Percentiles rank a stretch among this genome's conserved stretches.
These are phyloP conservation scores for Coniella vitis DNA, from an alignment of 2,329 filamentous ascomycete species.

Conservation along the genomic window DNA sequence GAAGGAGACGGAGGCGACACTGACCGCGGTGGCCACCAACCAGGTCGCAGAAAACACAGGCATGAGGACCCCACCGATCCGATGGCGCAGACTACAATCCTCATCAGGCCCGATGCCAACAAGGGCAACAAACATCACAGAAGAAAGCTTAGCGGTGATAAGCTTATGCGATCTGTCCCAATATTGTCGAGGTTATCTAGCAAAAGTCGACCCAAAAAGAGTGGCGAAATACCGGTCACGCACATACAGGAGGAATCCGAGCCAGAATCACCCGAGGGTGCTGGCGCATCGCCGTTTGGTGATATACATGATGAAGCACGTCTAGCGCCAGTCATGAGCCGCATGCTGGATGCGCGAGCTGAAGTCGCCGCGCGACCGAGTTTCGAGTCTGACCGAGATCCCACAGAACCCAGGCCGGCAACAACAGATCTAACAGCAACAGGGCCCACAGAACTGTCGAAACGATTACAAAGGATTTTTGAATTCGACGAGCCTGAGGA, in stretches of 20 bases:
- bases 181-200: slow-evolving; percentile 43
- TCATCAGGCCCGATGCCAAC: slow-evolving; percentile 23
- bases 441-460: slow-evolving; percentile 55
- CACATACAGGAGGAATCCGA: slow-evolving; percentile 29
- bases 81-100: slow-evolving; percentile 36
- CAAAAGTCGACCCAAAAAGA: slow-evolving; percentile 34
- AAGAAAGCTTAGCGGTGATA: slow-evolving; percentile 57
- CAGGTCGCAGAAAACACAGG: slow-evolving; percentile 1
- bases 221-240: slow-evolving; percentile 33
- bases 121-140: slow-evolving; percentile 38
- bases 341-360: slow-evolving; percentile 67
- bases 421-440: slow-evolving; percentile 27
- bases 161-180: slow-evolving; percentile 58
- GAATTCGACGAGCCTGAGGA: slow-evolving; percentile 75
- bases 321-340: slow-evolving; percentile 66
- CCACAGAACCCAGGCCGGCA: slow-evolving; percentile 30
- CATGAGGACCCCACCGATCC: slow-evolving; percentile 13
- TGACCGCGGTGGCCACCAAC: slow-evolving; percentile 24
- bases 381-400: slow-evolving; percentile 46
- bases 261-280: slow-evolving; percentile 19
- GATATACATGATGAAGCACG: slow-evolving; percentile 35
- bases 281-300: slow-evolving; percentile 14
- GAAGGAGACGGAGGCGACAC: slow-evolving; percentile 33
- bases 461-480: slow-evolving; percentile 75
- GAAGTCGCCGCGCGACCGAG: slow-evolving; percentile 54